Evolutionary conservation across 805 yeast species (phyloP).

Genomic region (Jamesozyma lodderae): DNA sequence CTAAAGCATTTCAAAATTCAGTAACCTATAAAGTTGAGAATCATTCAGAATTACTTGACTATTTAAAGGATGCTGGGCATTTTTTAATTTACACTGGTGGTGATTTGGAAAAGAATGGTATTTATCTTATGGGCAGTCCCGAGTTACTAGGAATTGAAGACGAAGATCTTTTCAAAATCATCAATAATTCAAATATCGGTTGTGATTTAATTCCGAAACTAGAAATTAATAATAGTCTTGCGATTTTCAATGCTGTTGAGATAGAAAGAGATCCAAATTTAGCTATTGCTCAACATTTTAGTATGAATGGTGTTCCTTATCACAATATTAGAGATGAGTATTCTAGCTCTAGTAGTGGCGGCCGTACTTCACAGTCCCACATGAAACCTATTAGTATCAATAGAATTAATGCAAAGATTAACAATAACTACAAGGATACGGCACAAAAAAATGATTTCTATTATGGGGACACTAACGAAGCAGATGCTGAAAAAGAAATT

Average conservation of each 20-base stretch:
- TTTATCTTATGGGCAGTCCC: slow-evolving; percentile 68
- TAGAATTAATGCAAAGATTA: slow-evolving; percentile 1
- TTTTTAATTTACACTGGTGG: slow-evolving; percentile 65
- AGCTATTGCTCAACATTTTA: slow-evolving; percentile 25
- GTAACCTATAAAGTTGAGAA: slow-evolving; percentile 49
- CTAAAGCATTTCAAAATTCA: slow-evolving; percentile 67
- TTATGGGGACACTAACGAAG: slow-evolving; percentile 8
- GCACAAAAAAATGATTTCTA: neutral
- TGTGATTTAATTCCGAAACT: slow-evolving; percentile 35
- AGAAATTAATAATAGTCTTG: slow-evolving; percentile 25
- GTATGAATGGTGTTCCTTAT: slow-evolving; percentile 21
- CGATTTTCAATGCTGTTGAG: slow-evolving; percentile 21
- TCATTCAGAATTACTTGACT: slow-evolving; percentile 43
- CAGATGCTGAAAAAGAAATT: slow-evolving; percentile 26
- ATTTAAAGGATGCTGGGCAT: slow-evolving; percentile 59
- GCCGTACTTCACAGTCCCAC: neutral
- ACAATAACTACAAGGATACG: neutral
- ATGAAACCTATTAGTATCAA: neutral
- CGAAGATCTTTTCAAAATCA: slow-evolving; percentile 36
- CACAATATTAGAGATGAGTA: slow-evolving; percentile 16
- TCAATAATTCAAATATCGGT: slow-evolving; percentile 43
- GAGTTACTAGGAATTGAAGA: slow-evolving; percentile 33
- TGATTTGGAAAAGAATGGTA: slow-evolving; percentile 61
- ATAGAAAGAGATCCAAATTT: slow-evolving; percentile 19
- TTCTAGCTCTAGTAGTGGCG: neutral